These are phyloP conservation scores for Arbutus unedo DNA, from an alignment of 148 eudicot genomes.

Conservation along the genomic window DNA sequence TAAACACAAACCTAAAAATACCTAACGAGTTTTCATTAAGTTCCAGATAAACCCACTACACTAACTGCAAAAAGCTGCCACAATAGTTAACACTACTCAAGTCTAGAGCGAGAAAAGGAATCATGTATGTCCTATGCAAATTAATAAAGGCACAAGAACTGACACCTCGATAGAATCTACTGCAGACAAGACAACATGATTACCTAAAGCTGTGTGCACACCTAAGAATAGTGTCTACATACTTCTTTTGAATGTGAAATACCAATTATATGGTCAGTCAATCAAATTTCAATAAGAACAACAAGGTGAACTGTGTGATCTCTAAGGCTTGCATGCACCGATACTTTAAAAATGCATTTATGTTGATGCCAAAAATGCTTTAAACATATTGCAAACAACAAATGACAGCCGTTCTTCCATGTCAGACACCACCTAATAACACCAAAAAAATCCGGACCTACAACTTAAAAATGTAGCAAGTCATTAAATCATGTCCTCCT, in stretches of 20 bases:
- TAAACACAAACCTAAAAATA: neutral
- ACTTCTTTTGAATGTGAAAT: neutral
- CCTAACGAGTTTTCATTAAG: neutral
- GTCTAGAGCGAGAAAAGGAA: neutral
- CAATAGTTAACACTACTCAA: too few species aligned
- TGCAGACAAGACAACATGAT: neutral
- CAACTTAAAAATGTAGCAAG: neutral
- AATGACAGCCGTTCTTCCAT: neutral
- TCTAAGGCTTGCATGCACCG: neutral
- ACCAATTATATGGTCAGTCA: neutral
- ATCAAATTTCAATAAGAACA: neutral
- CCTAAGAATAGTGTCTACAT: too few species aligned
- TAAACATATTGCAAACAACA: neutral
- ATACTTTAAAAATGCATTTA: slow-evolving; percentile 8
- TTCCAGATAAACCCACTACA: neutral
- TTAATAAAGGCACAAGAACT: neutral
- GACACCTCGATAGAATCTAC: neutral
- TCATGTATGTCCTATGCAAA: neutral
- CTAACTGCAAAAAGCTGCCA: neutral
- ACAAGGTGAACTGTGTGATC: neutral
- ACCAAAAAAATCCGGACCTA: neutral
- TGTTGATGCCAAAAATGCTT: neutral
- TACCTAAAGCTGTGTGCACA: neutral
- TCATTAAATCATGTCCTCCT: neutral
- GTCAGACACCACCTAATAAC: neutral